Evolutionary conservation across 2,329 filamentous ascomycete genomes (phyloP), one percentile per base, ranked within the genome.

Genomic region (Ilyonectria robusta): DNA sequence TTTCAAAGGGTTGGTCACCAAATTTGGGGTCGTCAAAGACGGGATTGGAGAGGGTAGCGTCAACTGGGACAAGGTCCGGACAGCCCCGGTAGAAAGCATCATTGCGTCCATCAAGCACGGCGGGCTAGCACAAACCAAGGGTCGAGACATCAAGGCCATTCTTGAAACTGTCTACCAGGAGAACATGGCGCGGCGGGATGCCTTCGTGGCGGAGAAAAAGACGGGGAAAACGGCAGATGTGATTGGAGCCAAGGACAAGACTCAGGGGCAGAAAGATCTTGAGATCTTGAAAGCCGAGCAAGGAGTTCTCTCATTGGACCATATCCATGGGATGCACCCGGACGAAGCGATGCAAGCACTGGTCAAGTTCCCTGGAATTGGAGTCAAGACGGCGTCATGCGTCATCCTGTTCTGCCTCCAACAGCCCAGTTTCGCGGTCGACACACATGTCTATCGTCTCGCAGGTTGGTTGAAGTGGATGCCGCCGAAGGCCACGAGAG

Each of bases 101-200:
- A 81, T 84, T 1, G 78, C 84, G 5, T 87, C 90, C 0, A 86
- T 93, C 15, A 81, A 82, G 11, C 91, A 92, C 69, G 89, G 90
- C 1, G 74, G 74, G 6, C 48, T 76, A 44, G 74, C 74, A 26
- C 71, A 75, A 47, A 70, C 71, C 31, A 76, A 76, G 58, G 74
- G 74, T 9, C 72, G 70, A 46, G 74, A 76, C 44, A 76, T 76
- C 56, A 76, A 76, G 40, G 67, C 68, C 17, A 76, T 76, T 15
- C 48, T 76, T 26, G 74, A 73, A 33, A 51, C 74, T 35, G 74
- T 76, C 5, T 67, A 76, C 29, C 67, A 76, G 56, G 74, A 76
- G 62, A 76, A 76, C 42, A 65, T 53, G 21, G 59, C 55, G 53
- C 66, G 74, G 50, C 57, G 70, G 51, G 71, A 76, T 56, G 72